phyloP scores from a whole-genome alignment of 202 grass and related monocot species.

The Digitaria exilis region DNA sequence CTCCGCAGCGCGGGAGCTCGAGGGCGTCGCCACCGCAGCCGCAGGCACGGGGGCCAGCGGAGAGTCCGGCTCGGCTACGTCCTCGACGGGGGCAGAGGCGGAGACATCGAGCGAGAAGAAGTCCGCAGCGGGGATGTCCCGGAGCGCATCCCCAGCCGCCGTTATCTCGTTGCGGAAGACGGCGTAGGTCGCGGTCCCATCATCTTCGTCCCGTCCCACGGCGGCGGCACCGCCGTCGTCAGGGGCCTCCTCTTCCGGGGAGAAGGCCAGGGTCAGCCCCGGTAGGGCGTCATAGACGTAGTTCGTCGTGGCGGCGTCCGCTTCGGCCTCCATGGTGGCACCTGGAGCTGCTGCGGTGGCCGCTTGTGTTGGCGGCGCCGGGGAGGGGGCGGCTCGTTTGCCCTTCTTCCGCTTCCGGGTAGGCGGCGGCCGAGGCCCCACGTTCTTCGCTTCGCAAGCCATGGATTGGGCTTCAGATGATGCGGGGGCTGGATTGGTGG shows the following conservation, averaged over 20 bases:
- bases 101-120: slow-evolving; percentile 86
- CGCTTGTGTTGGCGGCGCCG: slow-evolving; percentile 21
- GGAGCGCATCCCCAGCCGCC: slow-evolving; percentile 41
- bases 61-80: neutral
- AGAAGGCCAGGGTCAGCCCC: slow-evolving; percentile 43
- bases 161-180: slow-evolving; percentile 90
- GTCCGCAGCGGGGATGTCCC: slow-evolving; percentile 55
- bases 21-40: neutral
- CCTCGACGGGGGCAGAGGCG: neutral
- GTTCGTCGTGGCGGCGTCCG: neutral
- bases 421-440: slow-evolving; percentile 13
- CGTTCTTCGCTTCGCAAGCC: slow-evolving; percentile 16
- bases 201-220: slow-evolving; percentile 28
- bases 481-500: neutral
- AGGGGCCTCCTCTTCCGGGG: neutral
- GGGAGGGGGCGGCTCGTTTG: slow-evolving; percentile 23
- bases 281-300: slow-evolving; percentile 65
- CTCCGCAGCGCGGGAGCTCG: slow-evolving; percentile 23
- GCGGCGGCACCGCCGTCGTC: neutral
- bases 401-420: slow-evolving; percentile 21
- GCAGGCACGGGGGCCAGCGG: neutral
- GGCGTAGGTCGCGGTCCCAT: slow-evolving; percentile 50
- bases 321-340: slow-evolving; percentile 36
- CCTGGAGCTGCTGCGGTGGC: neutral
- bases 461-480: slow-evolving; percentile 26